Evolutionary conservation across 345 rosid species (phyloP).

Genomic region (Hibiscus mutabilis): DNA sequence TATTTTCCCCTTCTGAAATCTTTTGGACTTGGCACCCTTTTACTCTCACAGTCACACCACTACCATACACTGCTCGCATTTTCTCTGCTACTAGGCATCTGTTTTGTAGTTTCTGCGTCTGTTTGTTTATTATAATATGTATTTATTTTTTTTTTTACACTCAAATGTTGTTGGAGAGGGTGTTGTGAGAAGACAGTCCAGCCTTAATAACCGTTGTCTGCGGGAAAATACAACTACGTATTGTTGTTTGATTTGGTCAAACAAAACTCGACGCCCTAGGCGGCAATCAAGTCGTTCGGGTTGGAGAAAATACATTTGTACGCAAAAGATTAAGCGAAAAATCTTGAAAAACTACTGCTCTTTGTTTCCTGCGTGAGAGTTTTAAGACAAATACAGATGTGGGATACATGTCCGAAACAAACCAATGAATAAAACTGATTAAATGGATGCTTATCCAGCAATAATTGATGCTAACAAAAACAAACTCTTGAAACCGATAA

Average conservation of each 20-base stretch:
- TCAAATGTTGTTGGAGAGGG: conserved; percentile 25
- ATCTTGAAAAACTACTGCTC: background rate
- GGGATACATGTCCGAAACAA: background rate
- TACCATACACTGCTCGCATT: conserved; percentile 15
- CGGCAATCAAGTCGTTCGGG: too few relatives aligned
- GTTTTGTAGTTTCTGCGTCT: conserved; percentile 19
- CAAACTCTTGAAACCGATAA: background rate
- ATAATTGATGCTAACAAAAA: background rate
- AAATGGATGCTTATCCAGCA: background rate
- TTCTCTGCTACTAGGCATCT: conserved; percentile 18
- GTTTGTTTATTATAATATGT: background rate
- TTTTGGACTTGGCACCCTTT: conserved; percentile 27
- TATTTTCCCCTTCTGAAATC: conserved; percentile 23
- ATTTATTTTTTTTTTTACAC: conserved; percentile 8
- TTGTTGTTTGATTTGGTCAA: background rate
- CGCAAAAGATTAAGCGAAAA: too few relatives aligned
- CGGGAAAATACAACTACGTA: conserved; percentile 19
- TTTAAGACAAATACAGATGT: background rate
- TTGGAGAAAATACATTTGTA: too few relatives aligned
- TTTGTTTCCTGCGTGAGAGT: background rate
- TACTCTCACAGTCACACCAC: conserved; percentile 12
- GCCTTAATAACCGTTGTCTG: conserved; percentile 73
- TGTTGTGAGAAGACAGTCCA: conserved; percentile 40
- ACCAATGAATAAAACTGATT: background rate
- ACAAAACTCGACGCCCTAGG: too few relatives aligned